Percentiles rank a stretch among this genome's conserved stretches.
phyloP scores from a whole-genome alignment of 2,329 filamentous ascomycete genomes.

The Penicillium sp. region DNA sequence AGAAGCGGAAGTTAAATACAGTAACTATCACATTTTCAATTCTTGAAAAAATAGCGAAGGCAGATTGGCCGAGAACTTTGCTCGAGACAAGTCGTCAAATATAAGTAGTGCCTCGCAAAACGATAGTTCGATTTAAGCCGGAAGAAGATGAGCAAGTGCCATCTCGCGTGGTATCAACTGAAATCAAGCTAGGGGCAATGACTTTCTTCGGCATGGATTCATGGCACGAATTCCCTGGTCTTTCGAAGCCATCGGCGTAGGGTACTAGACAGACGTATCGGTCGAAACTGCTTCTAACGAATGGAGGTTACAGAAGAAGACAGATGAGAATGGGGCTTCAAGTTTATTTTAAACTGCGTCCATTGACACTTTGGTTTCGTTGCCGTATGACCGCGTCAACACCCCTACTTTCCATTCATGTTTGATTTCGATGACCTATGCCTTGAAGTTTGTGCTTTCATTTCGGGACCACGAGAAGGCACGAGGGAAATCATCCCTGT shows the following conservation, averaged over 20 bases:
- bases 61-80: conserved; percentile 1
- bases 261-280: conserved; percentile 9
- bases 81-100: conserved; percentile 14
- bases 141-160: neutral
- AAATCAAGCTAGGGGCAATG: conserved; percentile 15
- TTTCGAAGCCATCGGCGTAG: conserved; percentile 8
- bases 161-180: conserved; percentile 7
- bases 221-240: conserved; percentile 19
- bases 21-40: conserved; percentile 7
- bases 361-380: neutral
- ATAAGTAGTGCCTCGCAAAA: conserved; percentile 11
- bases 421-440: conserved; percentile 21
- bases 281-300: conserved; percentile 5
- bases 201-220: conserved; percentile 18
- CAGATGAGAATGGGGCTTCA: neutral
- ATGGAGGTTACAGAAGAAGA: neutral
- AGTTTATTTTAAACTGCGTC: conserved; percentile 3
- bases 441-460: conserved; percentile 9
- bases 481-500: neutral
- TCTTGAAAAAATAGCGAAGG: neutral
- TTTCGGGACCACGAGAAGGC: conserved; percentile 1
- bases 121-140: conserved; percentile 13
- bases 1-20: conserved; percentile 8
- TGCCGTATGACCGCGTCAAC: conserved; percentile 4
- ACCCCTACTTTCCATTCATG: conserved; percentile 22